Base-by-base conservation (phyloP, 169 alveolate genomes). In the Cryptosporidium parvum region DNA sequence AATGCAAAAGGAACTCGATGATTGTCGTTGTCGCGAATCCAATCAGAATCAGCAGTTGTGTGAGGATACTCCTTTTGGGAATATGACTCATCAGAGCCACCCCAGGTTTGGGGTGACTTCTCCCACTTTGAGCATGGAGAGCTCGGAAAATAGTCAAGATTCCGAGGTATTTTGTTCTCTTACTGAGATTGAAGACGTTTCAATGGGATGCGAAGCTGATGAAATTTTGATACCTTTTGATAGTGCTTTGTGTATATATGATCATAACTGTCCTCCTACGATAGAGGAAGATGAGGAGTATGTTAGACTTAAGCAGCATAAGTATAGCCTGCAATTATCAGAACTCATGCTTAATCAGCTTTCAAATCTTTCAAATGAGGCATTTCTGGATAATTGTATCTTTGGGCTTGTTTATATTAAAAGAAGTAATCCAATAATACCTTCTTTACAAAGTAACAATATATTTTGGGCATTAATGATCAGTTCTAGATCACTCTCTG, bases 401-500 rank as follows among this genome's bases (percentile, higher is more conserved):
- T 80, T 80, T 65, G 89, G 89, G 2, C 65, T 80, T 10, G 53
- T 80, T 14, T 80, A 80, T 67, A 80, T 80, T 9, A 61, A 29
- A 23, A 59, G 89, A 62, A 65, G 21, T 8, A 80, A 80, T 51
- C 73, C 80, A 1, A 51, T 61, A 18, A 44, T 65, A 31, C 75
- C 89, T 21, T 61, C 75, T 65, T 51, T 80, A 3, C 62, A 56
- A 58, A 80, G 35, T 58, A 80, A 59, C 3, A 80, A 31, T 16
- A 65, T 80, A 14, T 80, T 61, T 62, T 80, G 89, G 89, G 89
- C 69, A 21, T 80, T 80, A 1, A 59, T 80, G 59, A 80, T 80
- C 23, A 44, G 80, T 21, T 80, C 89, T 14, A 80, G 89, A 65
- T 65, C 89, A 14, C 68, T 80, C 16, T 26, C 67, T 23, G 89